A percentile compares a stretch with the other conserved stretches of the same genome.
These are phyloP conservation scores for Diaporthe caulivora DNA, from an alignment of 2,329 filamentous ascomycete species.

Conservation along the genomic window DNA sequence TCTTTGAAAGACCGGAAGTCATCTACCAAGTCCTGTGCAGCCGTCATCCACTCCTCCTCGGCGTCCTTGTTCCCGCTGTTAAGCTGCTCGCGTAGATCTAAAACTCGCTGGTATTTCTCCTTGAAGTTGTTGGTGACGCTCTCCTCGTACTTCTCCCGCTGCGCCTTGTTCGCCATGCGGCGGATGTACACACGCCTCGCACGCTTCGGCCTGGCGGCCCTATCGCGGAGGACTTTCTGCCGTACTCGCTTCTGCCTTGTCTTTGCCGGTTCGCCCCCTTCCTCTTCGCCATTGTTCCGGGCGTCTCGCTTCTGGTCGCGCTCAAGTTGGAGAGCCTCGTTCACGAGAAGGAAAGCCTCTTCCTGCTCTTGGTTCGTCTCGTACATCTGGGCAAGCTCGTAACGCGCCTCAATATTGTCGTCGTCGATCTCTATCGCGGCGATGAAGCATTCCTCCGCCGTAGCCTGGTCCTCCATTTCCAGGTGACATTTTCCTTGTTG, in stretches of 20 bases:
- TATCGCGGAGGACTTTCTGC: constrained; percentile 45
- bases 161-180: constrained; percentile 44
- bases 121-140: constrained; percentile 46
- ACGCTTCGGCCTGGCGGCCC: constrained; percentile 35
- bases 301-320: constrained; percentile 52
- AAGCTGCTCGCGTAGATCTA: constrained; percentile 56
- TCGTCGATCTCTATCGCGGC: constrained; percentile 79
- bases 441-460: constrained; percentile 83
- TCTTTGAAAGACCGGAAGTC: constrained; percentile 74
- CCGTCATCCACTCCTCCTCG: constrained; percentile 67
- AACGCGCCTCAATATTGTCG: constrained; percentile 80
- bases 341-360: constrained; percentile 81
- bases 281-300: constrained; percentile 46
- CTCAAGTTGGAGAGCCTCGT: constrained; percentile 78
- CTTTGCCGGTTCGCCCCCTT: constrained; percentile 47
- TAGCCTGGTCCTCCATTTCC: constrained; percentile 70
- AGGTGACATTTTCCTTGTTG: constrained; percentile 78
- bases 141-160: constrained; percentile 46
- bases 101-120: constrained; percentile 58
- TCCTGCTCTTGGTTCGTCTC: constrained; percentile 80
- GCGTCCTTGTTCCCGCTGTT: constrained; percentile 58
- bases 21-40: constrained; percentile 70
- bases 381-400: constrained; percentile 86
- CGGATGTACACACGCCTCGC: constrained; percentile 38
- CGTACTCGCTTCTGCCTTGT: constrained; percentile 40